These are phyloP conservation scores for Fusarium neocosmosporiellum DNA, from an alignment of 2,329 filamentous ascomycete genomes.

Conservation along the genomic window DNA sequence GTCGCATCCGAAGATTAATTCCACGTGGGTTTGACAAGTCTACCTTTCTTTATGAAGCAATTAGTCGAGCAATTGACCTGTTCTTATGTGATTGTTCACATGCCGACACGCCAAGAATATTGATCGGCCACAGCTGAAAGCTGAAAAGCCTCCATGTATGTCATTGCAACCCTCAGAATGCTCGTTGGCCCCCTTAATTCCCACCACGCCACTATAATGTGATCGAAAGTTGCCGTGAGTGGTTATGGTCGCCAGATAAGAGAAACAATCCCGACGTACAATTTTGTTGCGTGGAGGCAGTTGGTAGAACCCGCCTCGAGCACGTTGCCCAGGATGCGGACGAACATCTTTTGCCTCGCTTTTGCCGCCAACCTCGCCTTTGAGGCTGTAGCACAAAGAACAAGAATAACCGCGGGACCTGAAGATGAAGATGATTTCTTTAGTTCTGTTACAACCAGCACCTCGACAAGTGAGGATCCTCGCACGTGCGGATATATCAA, in stretches of 20 bases:
- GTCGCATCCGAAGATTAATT: neutral
- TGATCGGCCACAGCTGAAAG: neutral
- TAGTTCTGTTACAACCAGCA: neutral
- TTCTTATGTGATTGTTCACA: neutral
- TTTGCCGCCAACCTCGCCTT: neutral
- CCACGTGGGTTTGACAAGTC: neutral
- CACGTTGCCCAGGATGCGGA: neutral
- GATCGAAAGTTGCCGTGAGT: neutral
- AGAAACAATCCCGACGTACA: neutral
- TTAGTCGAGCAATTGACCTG: neutral
- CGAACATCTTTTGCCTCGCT: neutral
- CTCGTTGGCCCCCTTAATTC: neutral
- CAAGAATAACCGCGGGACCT: neutral
- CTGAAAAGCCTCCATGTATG: neutral
- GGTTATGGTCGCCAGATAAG: neutral
- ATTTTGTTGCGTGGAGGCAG: neutral
- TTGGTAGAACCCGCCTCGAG: neutral
- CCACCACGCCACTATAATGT: neutral
- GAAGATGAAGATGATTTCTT: neutral
- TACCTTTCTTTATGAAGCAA: neutral
- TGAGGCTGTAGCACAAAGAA: neutral
- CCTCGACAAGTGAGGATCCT: neutral
- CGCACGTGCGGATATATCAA: slow-evolving; percentile 14
- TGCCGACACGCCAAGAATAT: neutral
- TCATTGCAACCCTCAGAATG: neutral